Percentiles rank a stretch among this genome's conserved stretches.
phyloP scores from a whole-genome alignment of 2,329 filamentous ascomycete species.

The Beauveria rudraprayagi region DNA sequence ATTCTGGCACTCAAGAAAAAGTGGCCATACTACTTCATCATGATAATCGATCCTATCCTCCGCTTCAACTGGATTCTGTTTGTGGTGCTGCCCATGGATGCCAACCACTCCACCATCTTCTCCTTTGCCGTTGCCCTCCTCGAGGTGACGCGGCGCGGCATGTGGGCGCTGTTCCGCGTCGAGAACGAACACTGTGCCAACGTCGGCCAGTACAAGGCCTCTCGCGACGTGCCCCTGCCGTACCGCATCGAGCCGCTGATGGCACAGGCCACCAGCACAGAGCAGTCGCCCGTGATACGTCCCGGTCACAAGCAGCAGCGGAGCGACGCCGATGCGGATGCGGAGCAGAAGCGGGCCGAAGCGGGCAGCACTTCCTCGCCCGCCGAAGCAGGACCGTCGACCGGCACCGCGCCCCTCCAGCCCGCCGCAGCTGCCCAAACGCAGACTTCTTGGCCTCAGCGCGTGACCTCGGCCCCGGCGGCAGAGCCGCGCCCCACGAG shows the following conservation, averaged over 20 bases:
- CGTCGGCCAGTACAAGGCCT: conserved; percentile 82
- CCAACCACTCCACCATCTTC: conserved; percentile 74
- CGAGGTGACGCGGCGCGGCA: conserved; percentile 75
- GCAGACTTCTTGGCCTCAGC: not conserved
- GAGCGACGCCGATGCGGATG: not conserved
- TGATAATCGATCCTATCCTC: conserved; percentile 73
- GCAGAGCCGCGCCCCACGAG: not conserved
- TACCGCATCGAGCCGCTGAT: conserved; percentile 54
- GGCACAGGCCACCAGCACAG: conserved; percentile 31
- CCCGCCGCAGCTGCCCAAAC: not conserved
- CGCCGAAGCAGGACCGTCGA: not conserved
- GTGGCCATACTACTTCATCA: conserved; percentile 82
- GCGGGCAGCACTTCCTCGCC: not conserved
- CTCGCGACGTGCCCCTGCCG: conserved; percentile 76
- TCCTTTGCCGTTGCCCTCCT: conserved; percentile 72
- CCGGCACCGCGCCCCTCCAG: not conserved
- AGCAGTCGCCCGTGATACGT: conserved; percentile 17
- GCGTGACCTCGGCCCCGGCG: not conserved
- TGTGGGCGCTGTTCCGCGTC: conserved; percentile 90
- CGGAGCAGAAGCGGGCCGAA: not conserved
- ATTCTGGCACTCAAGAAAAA: conserved; percentile 69
- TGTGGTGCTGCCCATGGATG: conserved; percentile 68
- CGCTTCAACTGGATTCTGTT: conserved; percentile 95
- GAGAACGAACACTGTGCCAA: conserved; percentile 97
- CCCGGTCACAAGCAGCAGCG: conserved; percentile 13